Evolutionary conservation across 345 rosid species (phyloP), one percentile per base, ranked within the genome.

Genomic region (Linum lewisii): DNA sequence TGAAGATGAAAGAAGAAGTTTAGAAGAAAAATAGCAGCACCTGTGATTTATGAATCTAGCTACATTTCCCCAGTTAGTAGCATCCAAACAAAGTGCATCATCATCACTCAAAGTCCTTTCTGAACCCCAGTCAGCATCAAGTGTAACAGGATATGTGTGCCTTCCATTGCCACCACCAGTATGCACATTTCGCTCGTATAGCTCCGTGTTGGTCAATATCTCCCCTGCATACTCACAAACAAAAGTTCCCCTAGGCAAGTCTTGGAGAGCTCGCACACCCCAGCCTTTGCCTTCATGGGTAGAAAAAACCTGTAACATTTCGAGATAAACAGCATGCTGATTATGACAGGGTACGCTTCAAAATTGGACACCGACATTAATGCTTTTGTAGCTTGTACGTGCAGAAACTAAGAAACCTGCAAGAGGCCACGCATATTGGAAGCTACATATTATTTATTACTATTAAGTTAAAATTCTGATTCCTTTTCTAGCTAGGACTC

Each of bases 161-260:
- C 24, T 52, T 52, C 14, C 55, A 11, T 23, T 52, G 55, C 55
- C 24, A 0, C 14, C 14, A 21, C 14, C 54, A 18, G 19, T 21
- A 26, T 26, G 32, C 24, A 23, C 20, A 20, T 21, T 23, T 23
- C 55, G 22, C 55, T 19, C 7, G 14, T 23, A 20, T 14, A 21
- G 19, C 55, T 52, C 55, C 4, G 22, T 52, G 55, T 23, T 20
- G 3, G 55, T 52, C 55, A 52, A 52, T 52, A 52, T 52, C 55
- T 52, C 55, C 55, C 55, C 55, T 14, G 55, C 55, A 52, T 52
- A 52, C 23, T 52, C 55, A 23, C 55, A 52, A 20, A 52, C 55
- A 20, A 52, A 52, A 8, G 55, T 14, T 20, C 55, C 55, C 24
- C 4, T 52, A 20, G 55, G 55, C 24, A 52, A 23, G 24, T 52